phyloP scores from a whole-genome alignment of 768 basidiomycete genomes.

The Panus rudis region DNA sequence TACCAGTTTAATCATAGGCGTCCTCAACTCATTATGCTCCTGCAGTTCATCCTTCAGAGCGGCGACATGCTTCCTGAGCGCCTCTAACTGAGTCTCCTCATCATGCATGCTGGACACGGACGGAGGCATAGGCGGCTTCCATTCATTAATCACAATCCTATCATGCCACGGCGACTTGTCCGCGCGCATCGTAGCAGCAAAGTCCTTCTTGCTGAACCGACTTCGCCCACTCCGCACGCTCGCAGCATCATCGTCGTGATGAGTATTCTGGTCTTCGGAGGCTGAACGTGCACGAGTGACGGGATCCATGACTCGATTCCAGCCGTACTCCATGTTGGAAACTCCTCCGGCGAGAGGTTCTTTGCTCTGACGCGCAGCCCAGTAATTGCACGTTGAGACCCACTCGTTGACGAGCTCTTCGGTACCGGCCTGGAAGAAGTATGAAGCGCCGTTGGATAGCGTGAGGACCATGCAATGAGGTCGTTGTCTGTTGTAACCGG shows the following conservation, averaged over 20 bases:
- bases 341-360: constrained; percentile 95
- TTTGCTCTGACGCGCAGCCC: constrained; percentile 93
- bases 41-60: constrained; percentile 74
- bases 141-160: constrained; percentile 78
- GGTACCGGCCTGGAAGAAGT: constrained; percentile 97
- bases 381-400: constrained; percentile 99
- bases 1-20: constrained; percentile 79
- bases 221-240: constrained; percentile 74
- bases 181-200: constrained; percentile 54
- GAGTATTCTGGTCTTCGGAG: constrained; percentile 44
- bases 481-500: constrained; percentile 85
- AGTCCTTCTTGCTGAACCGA: constrained; percentile 68
- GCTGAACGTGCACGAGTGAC: constrained; percentile 42
- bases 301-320: constrained; percentile 71
- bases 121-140: constrained; percentile 88
- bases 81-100: constrained; percentile 90
- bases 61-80: constrained; percentile 73
- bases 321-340: constrained; percentile 99
- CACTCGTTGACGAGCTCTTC: constrained; percentile 98
- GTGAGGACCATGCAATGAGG: constrained; percentile 95
- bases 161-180: constrained; percentile 72
- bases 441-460: constrained; percentile 82
- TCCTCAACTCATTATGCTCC: constrained; percentile 74
- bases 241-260: constrained; percentile 52
- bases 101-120: constrained; percentile 79